These are phyloP conservation scores for Aspergillus texensis DNA, from an alignment of 2,329 filamentous ascomycete genomes.

Conservation along the genomic window DNA sequence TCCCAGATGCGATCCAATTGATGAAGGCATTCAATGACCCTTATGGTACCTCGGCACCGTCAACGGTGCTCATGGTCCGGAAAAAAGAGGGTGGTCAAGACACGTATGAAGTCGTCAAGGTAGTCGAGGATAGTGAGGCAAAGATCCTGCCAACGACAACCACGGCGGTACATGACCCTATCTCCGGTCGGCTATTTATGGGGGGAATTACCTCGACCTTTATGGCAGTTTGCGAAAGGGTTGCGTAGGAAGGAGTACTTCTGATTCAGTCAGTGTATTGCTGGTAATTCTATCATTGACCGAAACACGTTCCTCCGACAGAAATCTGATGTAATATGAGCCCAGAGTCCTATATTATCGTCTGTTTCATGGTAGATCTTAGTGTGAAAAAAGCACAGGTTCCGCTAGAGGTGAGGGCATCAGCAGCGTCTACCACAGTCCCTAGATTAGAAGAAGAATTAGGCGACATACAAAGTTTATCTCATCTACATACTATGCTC, in stretches of 20 bases:
- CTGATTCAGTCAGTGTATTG: neutral
- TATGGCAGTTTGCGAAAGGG: constrained; percentile 1
- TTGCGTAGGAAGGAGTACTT: neutral
- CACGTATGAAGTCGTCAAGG: constrained; percentile 1
- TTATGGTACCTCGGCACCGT: neutral
- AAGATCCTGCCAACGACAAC: neutral
- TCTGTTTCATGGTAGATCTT: too few species aligned
- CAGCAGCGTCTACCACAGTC: too few species aligned
- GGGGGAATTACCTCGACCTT: neutral
- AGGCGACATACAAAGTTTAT: too few species aligned
- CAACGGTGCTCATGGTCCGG: constrained; percentile 2
- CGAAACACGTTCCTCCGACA: too few species aligned
- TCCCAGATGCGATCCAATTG: neutral
- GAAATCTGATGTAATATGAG: too few species aligned
- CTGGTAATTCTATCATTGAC: too few species aligned
- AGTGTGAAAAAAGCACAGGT: too few species aligned
- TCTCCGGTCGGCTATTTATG: neutral
- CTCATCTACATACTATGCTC: too few species aligned
- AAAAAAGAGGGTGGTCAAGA: neutral
- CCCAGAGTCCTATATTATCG: too few species aligned
- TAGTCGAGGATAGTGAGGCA: constrained; percentile 7
- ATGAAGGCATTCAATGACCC: neutral
- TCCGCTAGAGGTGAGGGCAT: too few species aligned
- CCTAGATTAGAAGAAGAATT: too few species aligned
- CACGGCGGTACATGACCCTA: neutral